A percentile compares a stretch with the other conserved stretches of the same genome.
These are phyloP conservation scores for Trichoderma polysporum DNA, from an alignment of 2,329 filamentous ascomycete species.

Conservation along the genomic window DNA sequence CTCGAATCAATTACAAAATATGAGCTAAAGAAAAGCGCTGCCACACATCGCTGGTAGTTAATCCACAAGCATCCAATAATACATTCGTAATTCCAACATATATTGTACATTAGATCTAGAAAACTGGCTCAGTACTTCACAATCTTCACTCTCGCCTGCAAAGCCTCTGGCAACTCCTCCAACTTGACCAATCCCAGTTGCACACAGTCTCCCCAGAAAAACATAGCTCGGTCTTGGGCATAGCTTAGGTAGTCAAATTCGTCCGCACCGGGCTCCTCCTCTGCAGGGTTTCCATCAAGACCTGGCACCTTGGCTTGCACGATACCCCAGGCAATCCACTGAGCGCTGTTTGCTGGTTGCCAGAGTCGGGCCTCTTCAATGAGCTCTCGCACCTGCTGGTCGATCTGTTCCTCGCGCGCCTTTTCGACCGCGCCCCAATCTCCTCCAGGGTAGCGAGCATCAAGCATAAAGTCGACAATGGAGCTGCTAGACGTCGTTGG, in stretches of 20 bases:
- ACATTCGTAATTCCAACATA: background rate
- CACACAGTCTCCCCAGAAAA: slow-evolving; percentile 92
- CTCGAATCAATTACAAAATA: background rate
- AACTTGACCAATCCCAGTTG: slow-evolving; percentile 69
- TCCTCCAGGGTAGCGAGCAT: slow-evolving; percentile 61
- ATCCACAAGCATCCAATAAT: background rate
- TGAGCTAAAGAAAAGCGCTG: background rate
- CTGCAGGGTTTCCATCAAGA: slow-evolving; percentile 50
- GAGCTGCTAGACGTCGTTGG: slow-evolving; percentile 47
- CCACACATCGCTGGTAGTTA: background rate
- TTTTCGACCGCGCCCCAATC: slow-evolving; percentile 55
- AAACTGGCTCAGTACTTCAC: slow-evolving; percentile 57
- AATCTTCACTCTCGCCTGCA: slow-evolving; percentile 65
- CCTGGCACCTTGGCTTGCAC: slow-evolving; percentile 88
- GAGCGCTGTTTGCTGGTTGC: slow-evolving; percentile 82
- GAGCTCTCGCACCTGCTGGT: slow-evolving; percentile 67
- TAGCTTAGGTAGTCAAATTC: slow-evolving; percentile 94
- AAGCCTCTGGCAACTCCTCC: slow-evolving; percentile 72
- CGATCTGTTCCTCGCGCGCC: slow-evolving; percentile 61
- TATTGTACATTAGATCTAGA: background rate
- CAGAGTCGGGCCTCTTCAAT: slow-evolving; percentile 79
- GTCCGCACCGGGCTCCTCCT: slow-evolving; percentile 59
- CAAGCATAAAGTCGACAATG: slow-evolving; percentile 75
- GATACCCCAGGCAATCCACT: slow-evolving; percentile 96
- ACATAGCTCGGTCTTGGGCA: slow-evolving; percentile 83